Conservation (phyloP, 768 basidiomycete genomes). For the Hortiboletus campestris region DNA sequence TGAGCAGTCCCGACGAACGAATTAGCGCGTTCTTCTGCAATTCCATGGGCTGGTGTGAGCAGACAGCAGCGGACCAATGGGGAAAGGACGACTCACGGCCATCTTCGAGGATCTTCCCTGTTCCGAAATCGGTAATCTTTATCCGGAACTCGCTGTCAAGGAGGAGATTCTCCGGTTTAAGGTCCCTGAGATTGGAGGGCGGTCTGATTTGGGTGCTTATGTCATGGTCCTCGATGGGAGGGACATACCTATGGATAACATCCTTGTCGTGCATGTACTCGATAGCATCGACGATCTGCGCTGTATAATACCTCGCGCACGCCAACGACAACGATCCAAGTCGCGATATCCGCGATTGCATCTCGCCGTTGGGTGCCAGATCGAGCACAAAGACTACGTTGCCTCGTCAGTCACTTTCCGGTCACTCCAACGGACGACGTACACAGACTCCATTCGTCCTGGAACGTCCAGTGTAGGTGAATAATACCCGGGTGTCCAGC, state of each 20-base stretch:
- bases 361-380: conserved; percentile 72
- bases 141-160: conserved; percentile 84
- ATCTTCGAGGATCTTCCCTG: conserved; percentile 70
- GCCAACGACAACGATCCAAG: conserved; percentile 82
- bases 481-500: conserved; percentile 80
- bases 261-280: conserved; percentile 89
- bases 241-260: conserved; percentile 75
- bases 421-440: conserved; percentile 30
- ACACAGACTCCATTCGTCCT: conserved; percentile 84
- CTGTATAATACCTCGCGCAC: conserved; percentile 82
- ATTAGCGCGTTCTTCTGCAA: conserved; percentile 51
- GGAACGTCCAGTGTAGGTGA: conserved; percentile 79
- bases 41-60: conserved; percentile 13
- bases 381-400: conserved; percentile 74
- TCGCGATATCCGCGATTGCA: conserved; percentile 66
- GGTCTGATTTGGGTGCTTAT: conserved; percentile 6
- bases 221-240: conserved; percentile 4
- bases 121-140: conserved; percentile 97
- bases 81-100: conserved; percentile 41
- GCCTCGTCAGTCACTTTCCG: conserved; percentile 2
- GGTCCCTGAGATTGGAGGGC: conserved; percentile 44
- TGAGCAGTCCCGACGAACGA: conserved; percentile 91
- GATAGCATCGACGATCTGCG: conserved; percentile 86
- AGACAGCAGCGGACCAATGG: neutral
- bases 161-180: conserved; percentile 87